Conservation (phyloP, 73 alveolate species). For the Loxodes magnus region DNA sequence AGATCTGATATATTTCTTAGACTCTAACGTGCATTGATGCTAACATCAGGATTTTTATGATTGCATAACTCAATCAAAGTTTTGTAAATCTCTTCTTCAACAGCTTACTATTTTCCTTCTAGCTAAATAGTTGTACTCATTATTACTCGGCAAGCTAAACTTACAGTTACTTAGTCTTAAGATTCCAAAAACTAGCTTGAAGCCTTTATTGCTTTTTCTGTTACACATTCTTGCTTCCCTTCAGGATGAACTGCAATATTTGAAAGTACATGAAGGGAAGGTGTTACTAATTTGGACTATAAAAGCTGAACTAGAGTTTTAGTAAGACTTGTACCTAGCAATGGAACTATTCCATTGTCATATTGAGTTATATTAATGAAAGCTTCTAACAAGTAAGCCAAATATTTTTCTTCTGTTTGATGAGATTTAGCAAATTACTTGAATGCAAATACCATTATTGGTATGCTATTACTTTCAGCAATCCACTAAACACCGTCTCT, state of each 20-base stretch:
- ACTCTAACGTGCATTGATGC: slow-evolving; percentile 60
- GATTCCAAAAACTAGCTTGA: slow-evolving; percentile 66
- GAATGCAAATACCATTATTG: slow-evolving; percentile 68
- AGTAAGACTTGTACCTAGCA: slow-evolving; percentile 70
- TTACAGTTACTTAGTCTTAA: slow-evolving; percentile 19
- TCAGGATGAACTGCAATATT: slow-evolving; percentile 66
- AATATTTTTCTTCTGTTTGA: slow-evolving; percentile 58
- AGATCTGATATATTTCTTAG: slow-evolving; percentile 72
- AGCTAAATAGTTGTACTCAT: slow-evolving; percentile 57
- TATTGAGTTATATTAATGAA: slow-evolving; percentile 61
- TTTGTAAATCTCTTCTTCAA: slow-evolving; percentile 31
- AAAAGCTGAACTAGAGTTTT: slow-evolving; percentile 23
- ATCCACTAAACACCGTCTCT: slow-evolving; percentile 69
- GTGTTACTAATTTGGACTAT: slow-evolving; percentile 27
- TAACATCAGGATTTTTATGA: slow-evolving; percentile 44
- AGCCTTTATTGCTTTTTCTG: slow-evolving; percentile 54
- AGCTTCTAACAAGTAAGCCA: slow-evolving; percentile 71
- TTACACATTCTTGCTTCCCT: slow-evolving; percentile 78
- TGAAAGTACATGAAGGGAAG: slow-evolving; percentile 58
- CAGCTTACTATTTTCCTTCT: slow-evolving; percentile 51
- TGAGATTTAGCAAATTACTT: slow-evolving; percentile 54
- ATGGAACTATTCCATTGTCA: slow-evolving; percentile 78
- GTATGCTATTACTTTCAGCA: slow-evolving; percentile 58
- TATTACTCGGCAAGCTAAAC: slow-evolving; percentile 31
- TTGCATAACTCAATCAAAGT: slow-evolving; percentile 50